Conservation (phyloP, 108 stramenopile species). For the Parietichytrium sp. region DNA sequence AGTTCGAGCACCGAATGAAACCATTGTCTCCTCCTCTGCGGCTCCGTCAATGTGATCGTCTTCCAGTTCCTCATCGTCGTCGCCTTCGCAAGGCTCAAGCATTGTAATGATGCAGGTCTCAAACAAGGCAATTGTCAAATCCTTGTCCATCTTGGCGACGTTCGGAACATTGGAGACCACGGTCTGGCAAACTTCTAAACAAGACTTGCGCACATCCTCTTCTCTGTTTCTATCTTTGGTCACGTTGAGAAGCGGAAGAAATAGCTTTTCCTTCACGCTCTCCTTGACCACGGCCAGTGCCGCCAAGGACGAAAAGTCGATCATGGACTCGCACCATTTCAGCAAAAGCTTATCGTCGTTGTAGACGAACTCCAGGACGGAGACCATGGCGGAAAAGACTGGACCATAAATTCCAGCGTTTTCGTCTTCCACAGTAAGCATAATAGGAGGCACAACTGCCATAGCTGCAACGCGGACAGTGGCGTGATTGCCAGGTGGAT, state of each 20-base stretch:
- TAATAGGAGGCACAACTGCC: background rate
- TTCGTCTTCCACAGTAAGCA: background rate
- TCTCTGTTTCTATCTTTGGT: background rate
- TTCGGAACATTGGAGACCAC: background rate
- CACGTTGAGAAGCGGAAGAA: background rate
- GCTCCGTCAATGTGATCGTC: conserved; percentile 18
- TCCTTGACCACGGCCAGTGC: background rate
- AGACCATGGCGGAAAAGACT: background rate
- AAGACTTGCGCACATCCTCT: conserved; percentile 15
- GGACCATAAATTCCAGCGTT: background rate
- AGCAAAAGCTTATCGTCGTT: background rate
- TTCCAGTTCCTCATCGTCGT: conserved; percentile 29
- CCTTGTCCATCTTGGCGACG: background rate
- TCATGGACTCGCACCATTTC: conserved; percentile 38
- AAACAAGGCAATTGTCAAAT: background rate
- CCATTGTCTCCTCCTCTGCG: background rate
- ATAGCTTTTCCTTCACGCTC: background rate
- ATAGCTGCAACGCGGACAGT: conserved; percentile 19
- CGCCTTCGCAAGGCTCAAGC: background rate
- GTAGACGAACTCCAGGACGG: background rate
- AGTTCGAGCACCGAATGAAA: background rate
- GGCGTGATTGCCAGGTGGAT: background rate
- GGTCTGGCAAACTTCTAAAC: conserved; percentile 10
- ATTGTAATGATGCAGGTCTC: conserved; percentile 26
- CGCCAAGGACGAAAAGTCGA: background rate